Percentiles rank a stretch among this genome's conserved stretches.
Evolutionary conservation across 257 asterid genomes (phyloP).

Genomic region (Scutellaria baicalensis): DNA sequence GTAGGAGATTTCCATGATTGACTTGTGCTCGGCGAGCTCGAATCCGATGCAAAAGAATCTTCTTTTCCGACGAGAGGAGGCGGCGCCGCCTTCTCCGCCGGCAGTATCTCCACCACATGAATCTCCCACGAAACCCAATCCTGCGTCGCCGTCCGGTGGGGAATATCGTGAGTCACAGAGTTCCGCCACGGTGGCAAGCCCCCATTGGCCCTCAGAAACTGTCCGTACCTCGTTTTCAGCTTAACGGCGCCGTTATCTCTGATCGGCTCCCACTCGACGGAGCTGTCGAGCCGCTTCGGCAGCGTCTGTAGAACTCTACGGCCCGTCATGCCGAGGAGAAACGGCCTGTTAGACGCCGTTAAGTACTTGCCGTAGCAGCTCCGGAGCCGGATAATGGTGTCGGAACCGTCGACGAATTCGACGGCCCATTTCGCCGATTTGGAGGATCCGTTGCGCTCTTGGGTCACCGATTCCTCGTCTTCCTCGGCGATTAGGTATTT

Average conservation of each 20-base stretch:
- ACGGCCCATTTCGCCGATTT: slow-evolving; percentile 54
- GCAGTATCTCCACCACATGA: slow-evolving; percentile 54
- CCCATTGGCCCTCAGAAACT: slow-evolving; percentile 75
- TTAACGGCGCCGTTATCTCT: slow-evolving; percentile 54
- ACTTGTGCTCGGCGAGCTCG: slow-evolving; percentile 48
- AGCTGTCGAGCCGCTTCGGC: slow-evolving; percentile 69
- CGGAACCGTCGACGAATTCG: slow-evolving; percentile 39
- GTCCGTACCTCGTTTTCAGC: slow-evolving; percentile 88
- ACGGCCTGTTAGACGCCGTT: slow-evolving; percentile 61
- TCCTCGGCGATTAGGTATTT: slow-evolving; percentile 64
- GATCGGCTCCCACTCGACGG: slow-evolving; percentile 94
- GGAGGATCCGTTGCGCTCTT: slow-evolving; percentile 47
- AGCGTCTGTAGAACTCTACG: slow-evolving; percentile 58
- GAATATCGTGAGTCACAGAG: slow-evolving; percentile 85
- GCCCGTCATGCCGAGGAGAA: slow-evolving; percentile 79
- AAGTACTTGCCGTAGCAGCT: slow-evolving; percentile 63
- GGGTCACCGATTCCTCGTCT: slow-evolving; percentile 62
- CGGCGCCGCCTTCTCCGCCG: slow-evolving; percentile 4
- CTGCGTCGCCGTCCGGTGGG: slow-evolving; percentile 69
- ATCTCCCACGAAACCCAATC: slow-evolving; percentile 92
- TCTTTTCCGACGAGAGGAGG: slow-evolving; percentile 26
- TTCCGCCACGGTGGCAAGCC: slow-evolving; percentile 96
- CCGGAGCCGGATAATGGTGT: slow-evolving; percentile 42
- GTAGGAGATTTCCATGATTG: slow-evolving; percentile 47
- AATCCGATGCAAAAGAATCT: slow-evolving; percentile 48